These are phyloP conservation scores for Pyrenopolyporus hunteri DNA, from an alignment of 495 filamentous ascomycete genomes.

Conservation along the genomic window DNA sequence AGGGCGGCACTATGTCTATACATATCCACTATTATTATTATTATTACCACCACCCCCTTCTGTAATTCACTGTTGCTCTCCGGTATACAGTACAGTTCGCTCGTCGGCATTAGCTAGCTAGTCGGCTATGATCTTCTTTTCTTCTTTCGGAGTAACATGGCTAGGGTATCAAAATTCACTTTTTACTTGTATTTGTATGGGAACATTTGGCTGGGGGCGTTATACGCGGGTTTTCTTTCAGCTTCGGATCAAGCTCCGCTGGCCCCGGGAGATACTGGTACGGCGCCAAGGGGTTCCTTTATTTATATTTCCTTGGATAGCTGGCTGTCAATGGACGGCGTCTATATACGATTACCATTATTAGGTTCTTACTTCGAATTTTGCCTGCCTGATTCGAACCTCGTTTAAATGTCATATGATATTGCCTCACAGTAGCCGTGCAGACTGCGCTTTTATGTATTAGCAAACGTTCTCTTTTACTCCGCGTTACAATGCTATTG, in stretches of 20 bases:
- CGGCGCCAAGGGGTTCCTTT: background rate
- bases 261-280: background rate
- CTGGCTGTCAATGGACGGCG: no score
- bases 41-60: no score
- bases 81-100: background rate
- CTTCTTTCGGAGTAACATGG: background rate
- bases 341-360: slow-evolving; percentile 1
- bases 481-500: no score
- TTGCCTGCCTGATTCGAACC: no score
- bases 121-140: no score
- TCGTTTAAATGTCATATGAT: no score
- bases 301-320: background rate
- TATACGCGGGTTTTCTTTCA: slow-evolving; percentile 7
- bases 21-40: background rate
- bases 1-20: background rate
- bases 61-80: background rate
- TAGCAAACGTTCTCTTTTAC: no score
- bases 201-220: background rate
- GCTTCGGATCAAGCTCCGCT: slow-evolving; percentile 25
- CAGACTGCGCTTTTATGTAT: no score
- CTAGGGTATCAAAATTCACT: background rate
- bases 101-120: background rate
- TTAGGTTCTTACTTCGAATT: no score
- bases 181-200: slow-evolving; percentile 15
- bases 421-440: no score